Evolutionary conservation across 202 grass and related monocot species (phyloP), one percentile per base, ranked within the genome.

Genomic region (Thinopyrum obtusiflorum): DNA sequence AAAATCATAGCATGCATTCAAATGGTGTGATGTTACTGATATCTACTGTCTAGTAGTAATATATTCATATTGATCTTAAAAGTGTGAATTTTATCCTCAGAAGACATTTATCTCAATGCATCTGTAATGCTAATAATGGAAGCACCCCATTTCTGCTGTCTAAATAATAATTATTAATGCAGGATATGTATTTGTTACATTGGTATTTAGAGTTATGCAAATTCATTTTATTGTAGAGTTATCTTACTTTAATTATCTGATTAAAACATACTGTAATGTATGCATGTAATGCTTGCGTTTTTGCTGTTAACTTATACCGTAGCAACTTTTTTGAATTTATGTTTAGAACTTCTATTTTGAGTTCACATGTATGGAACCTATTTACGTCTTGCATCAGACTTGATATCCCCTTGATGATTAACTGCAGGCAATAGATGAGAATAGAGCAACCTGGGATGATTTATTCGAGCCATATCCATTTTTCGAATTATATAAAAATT

Each of bases 401-500:
- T 86, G 29, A 59, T 61, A 28, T 81, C 18, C 27, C 33, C 36
- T 76, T 80, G 26, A n/a, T 72, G 18, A 80, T 20, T 87, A 70
- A 81, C 53, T 90, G 76, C 84, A 99, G 97, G 92, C 87, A 78
- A 99, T 96, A 85, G 97, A 97, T 57, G 90, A 88, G 73, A 88
- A 75, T 68, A 94, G 85, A 88, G 85, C 90, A 71, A 87, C 82
- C 25, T 99, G 92, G 97, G 78, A 85, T 86, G 80, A 75, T 47
- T 85, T 99, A 26, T 94, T 96, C 0, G 92, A 93, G 85, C 88
- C 90, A 62, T 99, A 93, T 80, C 93, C 92, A 4, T 99, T 99
- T 88, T 99, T 99, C 87, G 97, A 99, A 83, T 84, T 88, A 29
- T 99, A 99, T 74, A 96, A 89, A 84, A 89, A 99, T 78, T 99